phyloP scores from a whole-genome alignment of 495 filamentous ascomycete genomes.

The Cercophora newfieldiana region DNA sequence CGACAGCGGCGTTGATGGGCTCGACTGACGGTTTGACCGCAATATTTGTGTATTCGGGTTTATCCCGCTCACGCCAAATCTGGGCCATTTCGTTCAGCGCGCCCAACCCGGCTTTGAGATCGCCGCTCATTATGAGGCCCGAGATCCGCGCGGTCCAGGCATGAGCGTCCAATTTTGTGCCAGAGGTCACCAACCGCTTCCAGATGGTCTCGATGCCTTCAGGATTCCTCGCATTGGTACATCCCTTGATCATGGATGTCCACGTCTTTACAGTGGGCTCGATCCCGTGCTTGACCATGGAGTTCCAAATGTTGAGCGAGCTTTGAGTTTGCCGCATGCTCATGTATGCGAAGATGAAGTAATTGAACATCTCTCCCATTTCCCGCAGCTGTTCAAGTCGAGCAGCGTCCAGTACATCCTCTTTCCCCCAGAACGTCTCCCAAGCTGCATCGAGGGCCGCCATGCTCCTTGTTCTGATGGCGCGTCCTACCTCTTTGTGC shows the following conservation, averaged over 20 bases:
- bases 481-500: conserved; percentile 20
- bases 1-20: conserved; percentile 63
- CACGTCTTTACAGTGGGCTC: conserved; percentile 58
- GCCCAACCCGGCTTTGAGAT: conserved; percentile 48
- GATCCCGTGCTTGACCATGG: conserved; percentile 52
- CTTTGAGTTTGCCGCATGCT: conserved; percentile 45
- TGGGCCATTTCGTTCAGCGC: conserved; percentile 62
- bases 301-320: conserved; percentile 60
- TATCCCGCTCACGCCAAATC: conserved; percentile 47
- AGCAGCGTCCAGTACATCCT: conserved; percentile 23
- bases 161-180: conserved; percentile 52
- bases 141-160: conserved; percentile 66
- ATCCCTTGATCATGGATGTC: conserved; percentile 65
- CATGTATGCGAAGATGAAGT: conserved; percentile 57
- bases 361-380: conserved; percentile 47
- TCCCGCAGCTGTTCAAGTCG: conserved; percentile 21
- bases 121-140: conserved; percentile 54
- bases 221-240: conserved; percentile 46
- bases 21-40: conserved; percentile 57
- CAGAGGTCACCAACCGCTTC: conserved; percentile 52
- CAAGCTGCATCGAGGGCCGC: conserved; percentile 29
- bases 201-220: conserved; percentile 58
- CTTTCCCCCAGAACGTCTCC: conserved; percentile 34
- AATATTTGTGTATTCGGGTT: conserved; percentile 33
- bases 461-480: conserved; percentile 22